Evolutionary conservation across 169 alveolate genomes (phyloP).

Genomic region (Eimeria mitis): DNA sequence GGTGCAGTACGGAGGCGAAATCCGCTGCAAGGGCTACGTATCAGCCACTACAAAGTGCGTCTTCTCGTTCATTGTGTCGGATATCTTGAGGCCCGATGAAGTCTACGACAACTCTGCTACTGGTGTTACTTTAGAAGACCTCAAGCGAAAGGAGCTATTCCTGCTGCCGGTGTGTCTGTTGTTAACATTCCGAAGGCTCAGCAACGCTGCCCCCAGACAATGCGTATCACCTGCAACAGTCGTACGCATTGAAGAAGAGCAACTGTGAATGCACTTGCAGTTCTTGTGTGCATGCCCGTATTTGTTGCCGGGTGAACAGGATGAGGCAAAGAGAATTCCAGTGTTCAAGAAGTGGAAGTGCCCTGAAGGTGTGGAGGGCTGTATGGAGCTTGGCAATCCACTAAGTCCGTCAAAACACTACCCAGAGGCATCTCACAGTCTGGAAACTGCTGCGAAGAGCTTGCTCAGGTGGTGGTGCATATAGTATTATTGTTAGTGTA

Average conservation of each 20-base stretch:
- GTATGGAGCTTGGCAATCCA: conserved; percentile 77
- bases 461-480: not conserved
- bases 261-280: not conserved
- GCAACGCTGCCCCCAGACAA: not conserved
- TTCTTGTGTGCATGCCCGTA: not conserved
- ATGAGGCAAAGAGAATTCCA: conserved; percentile 76
- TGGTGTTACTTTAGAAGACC: conserved; percentile 42
- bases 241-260: not conserved
- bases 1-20: conserved; percentile 74
- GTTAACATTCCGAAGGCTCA: not conserved
- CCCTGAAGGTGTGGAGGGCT: conserved; percentile 65
- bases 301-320: conserved; percentile 31
- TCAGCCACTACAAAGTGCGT: conserved; percentile 71
- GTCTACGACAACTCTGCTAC: conserved; percentile 65
- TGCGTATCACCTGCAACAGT: not conserved
- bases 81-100: conserved; percentile 56
- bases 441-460: not conserved
- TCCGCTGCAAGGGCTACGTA: conserved; percentile 76
- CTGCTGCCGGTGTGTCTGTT: conserved; percentile 62
- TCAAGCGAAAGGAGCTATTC: conserved; percentile 58
- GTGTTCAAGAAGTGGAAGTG: conserved; percentile 72
- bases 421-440: not conserved
- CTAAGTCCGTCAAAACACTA: conserved; percentile 23
- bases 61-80: conserved; percentile 70
- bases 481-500: not conserved